Conservation (phyloP, 2,329 filamentous ascomycete genomes). For the Periconia sp. region DNA sequence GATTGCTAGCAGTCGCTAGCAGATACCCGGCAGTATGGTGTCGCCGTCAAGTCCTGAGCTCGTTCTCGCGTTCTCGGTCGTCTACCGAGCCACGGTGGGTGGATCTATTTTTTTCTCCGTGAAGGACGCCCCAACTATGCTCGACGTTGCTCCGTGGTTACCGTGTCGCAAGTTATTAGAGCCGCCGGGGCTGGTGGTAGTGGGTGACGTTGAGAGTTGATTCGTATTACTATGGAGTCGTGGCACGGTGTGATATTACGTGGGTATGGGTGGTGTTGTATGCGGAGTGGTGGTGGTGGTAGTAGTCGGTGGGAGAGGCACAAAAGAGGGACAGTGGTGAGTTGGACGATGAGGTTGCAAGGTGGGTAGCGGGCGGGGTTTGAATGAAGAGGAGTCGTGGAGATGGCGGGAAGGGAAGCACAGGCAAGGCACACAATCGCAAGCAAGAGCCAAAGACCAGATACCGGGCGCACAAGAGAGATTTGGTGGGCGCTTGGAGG, state of each 20-base stretch:
- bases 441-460: conserved; percentile 11
- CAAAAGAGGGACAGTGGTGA: conserved; percentile 21
- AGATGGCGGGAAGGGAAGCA: conserved; percentile 28
- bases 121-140: conserved; percentile 18
- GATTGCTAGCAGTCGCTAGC: conserved; percentile 21
- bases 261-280: conserved; percentile 10
- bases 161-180: conserved; percentile 15
- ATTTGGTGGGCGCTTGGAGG: conserved; percentile 41
- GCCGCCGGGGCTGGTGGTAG: conserved; percentile 32
- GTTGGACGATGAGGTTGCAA: conserved; percentile 11
- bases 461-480: conserved; percentile 30
- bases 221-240: conserved; percentile 11
- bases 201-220: conserved; percentile 5
- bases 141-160: conserved; percentile 11
- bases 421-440: conserved; percentile 20
- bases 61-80: not conserved
- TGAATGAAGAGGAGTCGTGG: conserved; percentile 20
- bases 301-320: not conserved
- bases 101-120: conserved; percentile 22
- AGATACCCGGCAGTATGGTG: conserved; percentile 45
- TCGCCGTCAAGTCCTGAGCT: conserved; percentile 31
- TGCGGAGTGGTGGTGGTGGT: too few species aligned
- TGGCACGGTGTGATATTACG: conserved; percentile 11
- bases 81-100: conserved; percentile 29
- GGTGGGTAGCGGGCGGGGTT: conserved; percentile 19